Evolutionary conservation across 2,329 filamentous ascomycete genomes (phyloP), one percentile per base, ranked within the genome.

Genomic region (Beauveria varroae): DNA sequence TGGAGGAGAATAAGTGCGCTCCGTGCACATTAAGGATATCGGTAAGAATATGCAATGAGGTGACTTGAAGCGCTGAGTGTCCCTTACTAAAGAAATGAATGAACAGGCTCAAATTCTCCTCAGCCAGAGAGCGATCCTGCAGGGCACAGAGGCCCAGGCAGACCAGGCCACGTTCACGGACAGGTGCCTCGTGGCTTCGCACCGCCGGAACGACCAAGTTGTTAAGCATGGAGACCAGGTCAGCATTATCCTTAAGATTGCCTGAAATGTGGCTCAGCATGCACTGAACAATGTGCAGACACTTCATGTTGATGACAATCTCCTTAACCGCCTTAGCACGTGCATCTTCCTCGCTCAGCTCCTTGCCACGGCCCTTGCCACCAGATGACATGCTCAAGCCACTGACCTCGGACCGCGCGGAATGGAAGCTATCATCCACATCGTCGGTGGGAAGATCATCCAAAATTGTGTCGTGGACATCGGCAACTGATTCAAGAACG

Each of bases 261-360:
- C 91, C 91, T 58, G 90, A 83, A 10, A 99, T 91, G 70, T 98
- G 96, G 71, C 96, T 87, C 57, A 99, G 82, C 90, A 98, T 96
- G 79, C 92, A 98, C 74, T 97, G 91, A 28, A 96, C 93, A 67
- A 99, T 97, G 71, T 97, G 90, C 64, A 99, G 81, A 73, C 95
- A 98, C 76, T 98, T 98, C 85, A 97, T 93, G 78, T 98, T 98
- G 73, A 98, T 89, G 79, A 97, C 87, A 70, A 97, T 95, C 75
- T 97, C 92, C 66, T 86, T 87, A 66, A 97, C 86, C 1, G 90
- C 91, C 76, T 93, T 96, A 52, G 83, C 81, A 66, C 85, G 81
- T 10, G 85, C 84, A 64, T 87, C 85, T 66, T 90, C 88, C 61
- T 88, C 86, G 56, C 77, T 83, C 62, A 83, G 67, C 60, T 79